These are phyloP conservation scores for Cronartium quercuum DNA, from an alignment of 1,284 basidiomycete species.

Conservation along the genomic window DNA sequence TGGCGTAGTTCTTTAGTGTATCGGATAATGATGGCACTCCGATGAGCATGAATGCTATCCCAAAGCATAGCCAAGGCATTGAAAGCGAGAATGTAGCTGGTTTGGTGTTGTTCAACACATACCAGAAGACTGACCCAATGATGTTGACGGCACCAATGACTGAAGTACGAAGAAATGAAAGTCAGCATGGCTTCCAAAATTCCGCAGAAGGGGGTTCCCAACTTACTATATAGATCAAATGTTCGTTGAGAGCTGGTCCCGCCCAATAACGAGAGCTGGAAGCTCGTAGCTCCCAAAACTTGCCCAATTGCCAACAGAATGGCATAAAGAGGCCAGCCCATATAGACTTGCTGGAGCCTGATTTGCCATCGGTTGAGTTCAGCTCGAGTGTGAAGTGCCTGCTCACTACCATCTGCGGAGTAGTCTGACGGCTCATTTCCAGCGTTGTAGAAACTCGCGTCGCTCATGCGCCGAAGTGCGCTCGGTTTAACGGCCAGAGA, in stretches of 20 bases:
- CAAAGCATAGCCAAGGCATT: slow-evolving; percentile 81
- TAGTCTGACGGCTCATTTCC: not conserved
- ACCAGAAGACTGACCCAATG: slow-evolving; percentile 77
- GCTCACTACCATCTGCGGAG: not conserved
- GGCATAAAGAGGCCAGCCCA: slow-evolving; percentile 81
- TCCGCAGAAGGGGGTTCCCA: not conserved
- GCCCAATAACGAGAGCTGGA: slow-evolving; percentile 81
- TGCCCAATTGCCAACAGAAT: slow-evolving; percentile 79
- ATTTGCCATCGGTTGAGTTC: slow-evolving; percentile 37
- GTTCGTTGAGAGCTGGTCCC: slow-evolving; percentile 75
- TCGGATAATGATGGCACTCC: slow-evolving; percentile 69
- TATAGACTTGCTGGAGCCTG: slow-evolving; percentile 36
- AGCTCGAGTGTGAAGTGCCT: not conserved
- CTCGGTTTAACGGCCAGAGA: not conserved
- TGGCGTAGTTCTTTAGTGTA: slow-evolving; percentile 13
- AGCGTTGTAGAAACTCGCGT: not conserved
- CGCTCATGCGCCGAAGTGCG: slow-evolving; percentile 4
- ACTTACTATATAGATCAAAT: slow-evolving; percentile 65
- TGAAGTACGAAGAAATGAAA: not conserved
- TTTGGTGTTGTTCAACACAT: slow-evolving; percentile 76
- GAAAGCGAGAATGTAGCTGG: slow-evolving; percentile 80
- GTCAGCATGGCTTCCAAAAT: not conserved
- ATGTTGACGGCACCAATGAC: slow-evolving; percentile 76
- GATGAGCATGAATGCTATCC: slow-evolving; percentile 78
- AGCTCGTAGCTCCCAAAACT: slow-evolving; percentile 78